phyloP scores from a whole-genome alignment of 2,329 filamentous ascomycete species.

The Colletotrichum viniferum region DNA sequence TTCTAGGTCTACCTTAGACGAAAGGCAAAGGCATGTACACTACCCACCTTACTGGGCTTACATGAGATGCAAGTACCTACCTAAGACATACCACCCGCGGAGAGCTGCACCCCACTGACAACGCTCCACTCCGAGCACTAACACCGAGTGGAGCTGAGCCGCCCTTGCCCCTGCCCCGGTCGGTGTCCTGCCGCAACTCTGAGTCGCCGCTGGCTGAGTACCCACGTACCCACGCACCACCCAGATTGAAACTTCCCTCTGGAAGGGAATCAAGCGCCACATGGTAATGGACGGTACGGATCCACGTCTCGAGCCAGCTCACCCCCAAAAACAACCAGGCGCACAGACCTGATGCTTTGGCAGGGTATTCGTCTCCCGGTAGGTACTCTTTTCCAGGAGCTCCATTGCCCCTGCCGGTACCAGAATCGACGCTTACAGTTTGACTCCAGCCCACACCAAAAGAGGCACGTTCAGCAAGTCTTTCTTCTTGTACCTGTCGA shows the following conservation, averaged over 20 bases:
- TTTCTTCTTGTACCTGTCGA: not conserved
- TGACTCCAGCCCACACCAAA: not conserved
- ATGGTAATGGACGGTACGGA: constrained; percentile 2
- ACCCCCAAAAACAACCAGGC: not conserved
- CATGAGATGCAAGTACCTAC: not conserved
- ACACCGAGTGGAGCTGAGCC: not conserved
- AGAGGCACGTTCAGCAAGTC: not conserved
- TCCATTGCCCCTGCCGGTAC: not conserved
- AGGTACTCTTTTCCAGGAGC: not conserved
- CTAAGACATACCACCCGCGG: not conserved
- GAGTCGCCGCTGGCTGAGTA: not conserved
- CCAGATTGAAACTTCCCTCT: constrained; percentile 12
- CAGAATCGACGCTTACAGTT: not conserved
- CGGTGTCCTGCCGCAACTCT: not conserved
- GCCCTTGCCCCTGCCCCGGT: not conserved
- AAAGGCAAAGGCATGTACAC: not conserved
- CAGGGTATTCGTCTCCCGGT: not conserved
- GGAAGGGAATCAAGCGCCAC: constrained; percentile 12
- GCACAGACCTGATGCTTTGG: constrained; percentile 6
- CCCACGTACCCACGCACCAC: not conserved
- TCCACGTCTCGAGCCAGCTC: constrained; percentile 1
- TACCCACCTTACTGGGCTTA: not conserved
- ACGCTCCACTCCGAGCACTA: not conserved
- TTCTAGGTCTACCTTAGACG: not conserved
- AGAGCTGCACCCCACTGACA: not conserved